Base-by-base conservation (phyloP, 1,139 yeast genomes). In the Pneumocystis murina region DNA sequence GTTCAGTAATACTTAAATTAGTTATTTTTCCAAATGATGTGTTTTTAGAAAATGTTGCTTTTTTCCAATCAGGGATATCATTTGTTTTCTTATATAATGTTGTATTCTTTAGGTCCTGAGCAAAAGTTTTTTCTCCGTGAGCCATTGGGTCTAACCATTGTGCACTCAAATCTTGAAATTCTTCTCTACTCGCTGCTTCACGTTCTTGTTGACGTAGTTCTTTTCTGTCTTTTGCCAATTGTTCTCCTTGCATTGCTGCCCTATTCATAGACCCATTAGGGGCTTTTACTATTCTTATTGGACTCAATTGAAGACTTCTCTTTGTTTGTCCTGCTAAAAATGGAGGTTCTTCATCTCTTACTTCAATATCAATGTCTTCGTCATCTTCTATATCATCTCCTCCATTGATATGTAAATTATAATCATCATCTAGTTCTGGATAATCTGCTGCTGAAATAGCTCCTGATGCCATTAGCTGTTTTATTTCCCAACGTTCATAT, bases 401-500 rank as follows among this genome's bases (percentile, higher is more conserved):
- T 7, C 68, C 71, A n/a, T 74, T 72, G 64, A 67, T 64, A 60
- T 65, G 67, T 16, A 68, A 69, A 66, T 74, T 75, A 6, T 78
- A 76, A 62, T 80, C 84, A 54, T 82, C 86, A 48, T 77, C 78
- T 0, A 86, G 73, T 63, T 85, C 94, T 1, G 92, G 92, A 69
- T 84, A 84, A 66, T 86, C 92, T 14, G 83, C 79, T 0, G 85
- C 82, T 1, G 84, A 78, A 0, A 83, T 82, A 0, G 82, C 92
- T 1, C 95, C 95, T 2, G 94, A 83, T 0, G 94, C 86, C 43
- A 86, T 85, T 41, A 88, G 76, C 70, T 91, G 97, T 41, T 87
- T 78, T 62, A 88, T 80, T 70, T 91, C 97, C 96, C 96, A 91
- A 65, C 91, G 75, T 72, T 91, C 97, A 0, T 95, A 95, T 0